Evolutionary conservation across 2,329 filamentous ascomycete species (phyloP).

Genomic region (Juglanconis juglandina): DNA sequence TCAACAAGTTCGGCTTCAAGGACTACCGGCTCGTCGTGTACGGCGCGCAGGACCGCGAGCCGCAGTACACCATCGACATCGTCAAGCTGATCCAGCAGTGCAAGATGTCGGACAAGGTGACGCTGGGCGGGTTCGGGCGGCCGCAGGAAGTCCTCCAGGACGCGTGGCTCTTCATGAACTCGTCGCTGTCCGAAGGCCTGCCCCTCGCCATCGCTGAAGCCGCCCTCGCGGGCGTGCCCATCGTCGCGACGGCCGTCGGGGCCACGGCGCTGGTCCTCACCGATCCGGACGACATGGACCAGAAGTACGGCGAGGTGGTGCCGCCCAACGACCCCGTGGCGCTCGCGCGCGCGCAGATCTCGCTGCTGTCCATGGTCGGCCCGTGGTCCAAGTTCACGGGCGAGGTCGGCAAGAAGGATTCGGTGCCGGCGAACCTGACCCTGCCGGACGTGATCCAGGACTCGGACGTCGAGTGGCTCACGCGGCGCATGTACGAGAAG

Average conservation of each 20-base stretch:
- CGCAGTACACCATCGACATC: conserved; percentile 57
- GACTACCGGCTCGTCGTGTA: conserved; percentile 63
- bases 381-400: conserved; percentile 59
- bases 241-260: conserved; percentile 55
- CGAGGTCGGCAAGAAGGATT: conserved; percentile 38
- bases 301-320: conserved; percentile 58
- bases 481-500: conserved; percentile 59
- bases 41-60: conserved; percentile 60
- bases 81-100: conserved; percentile 56
- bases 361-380: conserved; percentile 58
- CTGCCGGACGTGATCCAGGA: conserved; percentile 38
- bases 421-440: conserved; percentile 25
- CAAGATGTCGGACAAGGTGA: conserved; percentile 48
- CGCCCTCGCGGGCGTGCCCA: conserved; percentile 52
- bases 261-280: conserved; percentile 55
- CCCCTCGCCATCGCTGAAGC: conserved; percentile 57
- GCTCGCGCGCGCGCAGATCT: conserved; percentile 59
- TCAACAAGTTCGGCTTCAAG: conserved; percentile 63
- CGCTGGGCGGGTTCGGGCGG: conserved; percentile 53
- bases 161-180: conserved; percentile 57
- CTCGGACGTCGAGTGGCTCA: conserved; percentile 51
- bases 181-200: conserved; percentile 53
- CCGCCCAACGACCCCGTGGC: conserved; percentile 61
- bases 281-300: conserved; percentile 45
- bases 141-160: conserved; percentile 53